A percentile compares a stretch with the other conserved stretches of the same genome.
phyloP scores from a whole-genome alignment of 2,329 filamentous ascomycete species.

The Cytospora chrysosperma region DNA sequence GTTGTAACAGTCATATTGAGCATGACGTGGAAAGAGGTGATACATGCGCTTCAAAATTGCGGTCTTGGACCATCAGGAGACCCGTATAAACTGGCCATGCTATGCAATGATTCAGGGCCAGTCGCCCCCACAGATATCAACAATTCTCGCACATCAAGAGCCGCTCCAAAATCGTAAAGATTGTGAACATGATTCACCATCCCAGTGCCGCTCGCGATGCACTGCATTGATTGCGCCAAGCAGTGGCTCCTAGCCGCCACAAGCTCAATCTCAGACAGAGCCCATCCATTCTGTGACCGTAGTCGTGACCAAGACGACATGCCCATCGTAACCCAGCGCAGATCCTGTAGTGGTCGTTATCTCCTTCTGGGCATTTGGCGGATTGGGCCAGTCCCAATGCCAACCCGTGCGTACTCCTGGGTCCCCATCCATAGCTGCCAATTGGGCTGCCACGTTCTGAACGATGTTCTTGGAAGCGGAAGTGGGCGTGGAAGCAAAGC shows the following conservation, averaged over 20 bases:
- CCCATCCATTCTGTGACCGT: slow-evolving; percentile 17
- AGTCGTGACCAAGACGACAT: slow-evolving; percentile 20
- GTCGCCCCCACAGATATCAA: neutral
- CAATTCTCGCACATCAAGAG: neutral
- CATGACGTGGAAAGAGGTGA: neutral
- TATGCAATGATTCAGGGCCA: neutral
- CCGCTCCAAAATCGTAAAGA: neutral
- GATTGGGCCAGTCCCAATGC: slow-evolving; percentile 1
- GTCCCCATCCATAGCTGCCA: slow-evolving; percentile 11
- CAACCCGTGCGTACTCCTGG: neutral
- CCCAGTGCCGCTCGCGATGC: neutral
- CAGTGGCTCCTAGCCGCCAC: neutral
- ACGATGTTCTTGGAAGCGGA: slow-evolving; percentile 10
- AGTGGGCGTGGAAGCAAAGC: neutral
- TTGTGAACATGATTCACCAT: neutral
- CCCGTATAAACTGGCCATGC: neutral
- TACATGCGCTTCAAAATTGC: neutral
- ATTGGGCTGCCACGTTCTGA: slow-evolving; percentile 7
- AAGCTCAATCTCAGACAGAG: neutral
- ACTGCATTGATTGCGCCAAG: neutral
- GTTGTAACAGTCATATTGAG: neutral
- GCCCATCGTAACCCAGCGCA: slow-evolving; percentile 7
- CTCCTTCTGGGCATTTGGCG: neutral
- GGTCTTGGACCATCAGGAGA: neutral
- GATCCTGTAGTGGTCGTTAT: neutral